Evolutionary conservation across 768 basidiomycete species (phyloP).

Genomic region (Podaxis rugospora): DNA sequence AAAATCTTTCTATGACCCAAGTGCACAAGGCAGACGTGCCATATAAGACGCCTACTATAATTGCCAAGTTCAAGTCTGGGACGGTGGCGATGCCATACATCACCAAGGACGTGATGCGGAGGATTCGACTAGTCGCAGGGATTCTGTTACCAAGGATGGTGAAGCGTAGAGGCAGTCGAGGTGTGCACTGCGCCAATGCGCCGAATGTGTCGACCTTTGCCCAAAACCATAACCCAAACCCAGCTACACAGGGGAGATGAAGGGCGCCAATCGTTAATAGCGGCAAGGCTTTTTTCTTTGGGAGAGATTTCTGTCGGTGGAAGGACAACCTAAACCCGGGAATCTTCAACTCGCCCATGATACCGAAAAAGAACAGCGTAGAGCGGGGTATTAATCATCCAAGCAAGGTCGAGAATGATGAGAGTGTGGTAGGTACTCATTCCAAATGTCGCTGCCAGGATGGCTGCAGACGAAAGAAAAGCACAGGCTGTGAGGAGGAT

Average conservation of each 20-base stretch:
- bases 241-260: constrained; percentile 10
- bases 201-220: constrained; percentile 5
- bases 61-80: background rate
- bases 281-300: background rate
- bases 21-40: background rate
- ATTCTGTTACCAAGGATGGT: background rate
- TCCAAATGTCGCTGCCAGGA: constrained; percentile 14
- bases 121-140: background rate
- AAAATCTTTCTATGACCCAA: background rate
- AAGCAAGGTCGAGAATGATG: constrained; percentile 22
- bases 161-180: background rate
- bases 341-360: background rate
- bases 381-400: constrained; percentile 20
- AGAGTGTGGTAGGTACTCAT: constrained; percentile 18
- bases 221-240: constrained; percentile 14
- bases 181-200: background rate
- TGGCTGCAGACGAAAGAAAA: constrained; percentile 20
- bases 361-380: constrained; percentile 14
- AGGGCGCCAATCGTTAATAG: background rate
- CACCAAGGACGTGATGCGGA: background rate
- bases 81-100: background rate
- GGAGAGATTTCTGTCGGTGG: background rate
- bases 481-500: constrained; percentile 23
- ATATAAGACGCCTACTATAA: background rate
- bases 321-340: background rate